Evolutionary conservation across 805 yeast genomes (phyloP).

Genomic region (Saturnispora hagleri): DNA sequence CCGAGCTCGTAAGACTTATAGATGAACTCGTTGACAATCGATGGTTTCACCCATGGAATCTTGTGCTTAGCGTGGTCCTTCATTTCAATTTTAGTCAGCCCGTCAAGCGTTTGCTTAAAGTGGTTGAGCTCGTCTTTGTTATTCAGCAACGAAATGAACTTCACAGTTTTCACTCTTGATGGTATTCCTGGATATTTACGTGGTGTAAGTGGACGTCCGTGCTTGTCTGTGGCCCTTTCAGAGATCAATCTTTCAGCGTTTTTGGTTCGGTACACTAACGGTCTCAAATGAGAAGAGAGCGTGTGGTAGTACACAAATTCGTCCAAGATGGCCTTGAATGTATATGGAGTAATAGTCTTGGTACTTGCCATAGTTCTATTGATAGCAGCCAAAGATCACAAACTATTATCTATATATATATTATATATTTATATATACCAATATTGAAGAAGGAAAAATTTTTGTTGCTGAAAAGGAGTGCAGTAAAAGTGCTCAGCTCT

Average conservation of each 20-base stretch:
- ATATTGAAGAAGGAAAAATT: not conserved
- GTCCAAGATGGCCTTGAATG: slow-evolving; percentile 23
- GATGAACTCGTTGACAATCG: slow-evolving; percentile 20
- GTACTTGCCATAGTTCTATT: not conserved
- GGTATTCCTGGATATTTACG: slow-evolving; percentile 20
- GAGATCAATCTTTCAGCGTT: slow-evolving; percentile 17
- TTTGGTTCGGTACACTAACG: slow-evolving; percentile 19
- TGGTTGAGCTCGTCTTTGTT: slow-evolving; percentile 19
- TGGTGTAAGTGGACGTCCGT: slow-evolving; percentile 23
- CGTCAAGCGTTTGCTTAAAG: slow-evolving; percentile 15
- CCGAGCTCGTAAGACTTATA: slow-evolving; percentile 22
- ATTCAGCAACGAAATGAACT: slow-evolving; percentile 20
- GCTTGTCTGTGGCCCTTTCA: slow-evolving; percentile 18
- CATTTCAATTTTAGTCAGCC: slow-evolving; percentile 10
- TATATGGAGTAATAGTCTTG: slow-evolving; percentile 8
- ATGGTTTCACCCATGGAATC: slow-evolving; percentile 14
- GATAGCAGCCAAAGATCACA: not conserved
- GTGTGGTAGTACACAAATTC: slow-evolving; percentile 21
- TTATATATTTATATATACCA: too few relatives aligned
- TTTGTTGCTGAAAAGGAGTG: not conserved
- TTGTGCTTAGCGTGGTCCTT: slow-evolving; percentile 7
- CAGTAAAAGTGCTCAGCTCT: not conserved
- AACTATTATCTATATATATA: not conserved
- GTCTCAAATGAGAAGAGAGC: slow-evolving; percentile 17
- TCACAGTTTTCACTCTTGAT: slow-evolving; percentile 18